Evolutionary conservation across 73 alveolate species (phyloP).

Genomic region (Strombidium stylifer): DNA sequence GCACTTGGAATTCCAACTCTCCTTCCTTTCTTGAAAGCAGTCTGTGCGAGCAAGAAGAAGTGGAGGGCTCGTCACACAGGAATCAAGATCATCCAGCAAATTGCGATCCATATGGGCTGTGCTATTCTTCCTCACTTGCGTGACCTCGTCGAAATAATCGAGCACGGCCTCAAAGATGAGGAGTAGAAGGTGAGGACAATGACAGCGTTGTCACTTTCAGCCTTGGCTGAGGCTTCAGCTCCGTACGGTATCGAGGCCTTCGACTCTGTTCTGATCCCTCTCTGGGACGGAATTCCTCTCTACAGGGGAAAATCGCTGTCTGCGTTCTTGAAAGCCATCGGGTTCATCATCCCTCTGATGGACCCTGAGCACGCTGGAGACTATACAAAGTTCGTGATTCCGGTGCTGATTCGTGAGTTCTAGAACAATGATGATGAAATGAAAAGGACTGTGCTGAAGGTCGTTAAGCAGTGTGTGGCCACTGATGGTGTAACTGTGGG

Average conservation of each 20-base stretch:
- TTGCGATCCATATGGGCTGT: slow-evolving; percentile 97
- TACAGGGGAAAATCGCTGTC: slow-evolving; percentile 98
- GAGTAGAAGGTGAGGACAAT: slow-evolving; percentile 96
- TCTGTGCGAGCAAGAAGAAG: slow-evolving; percentile 96
- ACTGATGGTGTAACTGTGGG: slow-evolving; percentile 97
- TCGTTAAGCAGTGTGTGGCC: slow-evolving; percentile 97
- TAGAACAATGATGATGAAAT: slow-evolving; percentile 97
- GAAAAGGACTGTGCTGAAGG: slow-evolving; percentile 97
- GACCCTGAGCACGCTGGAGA: slow-evolving; percentile 98
- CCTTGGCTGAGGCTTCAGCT: slow-evolving; percentile 99
- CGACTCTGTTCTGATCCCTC: slow-evolving; percentile 94
- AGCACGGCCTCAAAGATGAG: slow-evolving; percentile 96
- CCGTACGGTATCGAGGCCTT: slow-evolving; percentile 99
- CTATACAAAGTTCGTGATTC: slow-evolving; percentile 93
- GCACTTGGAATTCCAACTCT: slow-evolving; percentile 98
- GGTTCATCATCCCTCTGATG: slow-evolving; percentile 99
- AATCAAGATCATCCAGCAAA: slow-evolving; percentile 93
- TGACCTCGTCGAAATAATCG: slow-evolving; percentile 97
- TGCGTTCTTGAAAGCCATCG: slow-evolving; percentile 99
- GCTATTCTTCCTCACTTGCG: slow-evolving; percentile 99
- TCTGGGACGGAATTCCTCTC: slow-evolving; percentile 97
- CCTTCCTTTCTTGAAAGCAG: slow-evolving; percentile 98
- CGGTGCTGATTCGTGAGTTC: slow-evolving; percentile 93
- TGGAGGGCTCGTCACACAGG: slow-evolving; percentile 99
- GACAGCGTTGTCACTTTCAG: slow-evolving; percentile 99